Base-by-base conservation (phyloP, 352 stramenopile species). In the Phytopythium chamaehyphon region DNA sequence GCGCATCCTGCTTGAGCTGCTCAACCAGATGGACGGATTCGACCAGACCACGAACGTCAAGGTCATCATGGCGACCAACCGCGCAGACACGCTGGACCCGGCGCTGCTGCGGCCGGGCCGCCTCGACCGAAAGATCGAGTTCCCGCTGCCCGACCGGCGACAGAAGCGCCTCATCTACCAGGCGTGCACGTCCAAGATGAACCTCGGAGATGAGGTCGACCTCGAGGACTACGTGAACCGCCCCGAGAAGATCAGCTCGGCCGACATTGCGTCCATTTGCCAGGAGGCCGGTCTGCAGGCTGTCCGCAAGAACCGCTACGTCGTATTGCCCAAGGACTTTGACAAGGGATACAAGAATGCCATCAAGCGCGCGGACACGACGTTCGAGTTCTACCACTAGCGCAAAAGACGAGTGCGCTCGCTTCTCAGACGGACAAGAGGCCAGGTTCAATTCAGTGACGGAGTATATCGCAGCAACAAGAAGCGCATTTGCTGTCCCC, bases 21-120 rank as follows among this genome's bases (percentile, higher is more conserved):
- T 99, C 11, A 99, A 99, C 82, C 98, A 99, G 70, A 99, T 99
- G 97, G 98, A 99, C 78, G 98, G 98, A 23, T 99, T 99, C 59
- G 97, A 99, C 76, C 96, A 99, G 73, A 96, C 90, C 39, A 99
- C 96, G 28, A 99, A 99, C 76, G 97, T 99, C 64, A 99, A 99
- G 83, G 96, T 99, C 31, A 99, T 99, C 64, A 99, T 99, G 97
- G 97, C 97, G 3, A 99, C 98, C 0, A 99, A 99, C 78, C 87
- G 98, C 9, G 94, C 96, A 14, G 98, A 99, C 67, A 99, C 97
- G 36, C 71, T 99, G 44, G 98, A 99, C 77, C 97, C 98, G 31
- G 98, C 98, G 23, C 79, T 99, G 50, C 78, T 99, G 52, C 90
- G 98, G 59, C 97, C 97, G 6, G 98, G 98, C 28, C 91, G 98